A percentile compares a stretch with the other conserved stretches of the same genome.
Conservation (phyloP, 164 flowering plant species). For the Vitis labrusca region DNA sequence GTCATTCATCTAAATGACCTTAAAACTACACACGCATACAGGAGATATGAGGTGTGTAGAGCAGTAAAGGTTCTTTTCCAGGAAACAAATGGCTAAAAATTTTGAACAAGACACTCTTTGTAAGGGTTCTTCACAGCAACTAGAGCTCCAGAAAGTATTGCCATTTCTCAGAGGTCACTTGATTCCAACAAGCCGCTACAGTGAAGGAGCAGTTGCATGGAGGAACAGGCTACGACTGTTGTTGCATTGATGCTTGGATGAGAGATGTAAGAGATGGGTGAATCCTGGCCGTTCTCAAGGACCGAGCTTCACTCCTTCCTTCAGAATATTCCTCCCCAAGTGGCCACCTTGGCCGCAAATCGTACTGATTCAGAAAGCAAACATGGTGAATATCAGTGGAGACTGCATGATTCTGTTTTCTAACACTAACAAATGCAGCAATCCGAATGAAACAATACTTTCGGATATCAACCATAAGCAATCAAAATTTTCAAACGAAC, state of each 20-base stretch:
- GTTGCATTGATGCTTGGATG: conserved; percentile 65
- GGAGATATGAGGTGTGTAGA: too few relatives aligned
- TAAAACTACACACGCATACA: too few relatives aligned
- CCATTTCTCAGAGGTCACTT: too few relatives aligned
- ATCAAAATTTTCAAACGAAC: conserved; percentile 33
- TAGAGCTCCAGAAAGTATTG: too few relatives aligned
- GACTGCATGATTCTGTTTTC: neutral
- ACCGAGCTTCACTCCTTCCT: conserved; percentile 87
- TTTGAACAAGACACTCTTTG: too few relatives aligned
- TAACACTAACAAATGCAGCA: neutral
- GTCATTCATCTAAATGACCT: too few relatives aligned
- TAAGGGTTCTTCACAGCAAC: too few relatives aligned
- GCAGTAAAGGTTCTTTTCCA: too few relatives aligned
- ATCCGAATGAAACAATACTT: neutral
- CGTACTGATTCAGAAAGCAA: conserved; percentile 49
- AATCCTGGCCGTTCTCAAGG: conserved; percentile 70
- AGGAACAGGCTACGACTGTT: conserved; percentile 18
- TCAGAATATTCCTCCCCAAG: conserved; percentile 81
- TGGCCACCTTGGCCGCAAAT: conserved; percentile 96
- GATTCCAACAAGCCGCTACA: too few relatives aligned
- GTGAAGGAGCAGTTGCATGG: too few relatives aligned
- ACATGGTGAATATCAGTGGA: conserved; percentile 1
- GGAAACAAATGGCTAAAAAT: too few relatives aligned
- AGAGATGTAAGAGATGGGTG: conserved; percentile 95
- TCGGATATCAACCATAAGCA: neutral